Evolutionary conservation across 2,329 filamentous ascomycete species (phyloP), one percentile per base, ranked within the genome.

Genomic region (Blastomyces gilchristii): DNA sequence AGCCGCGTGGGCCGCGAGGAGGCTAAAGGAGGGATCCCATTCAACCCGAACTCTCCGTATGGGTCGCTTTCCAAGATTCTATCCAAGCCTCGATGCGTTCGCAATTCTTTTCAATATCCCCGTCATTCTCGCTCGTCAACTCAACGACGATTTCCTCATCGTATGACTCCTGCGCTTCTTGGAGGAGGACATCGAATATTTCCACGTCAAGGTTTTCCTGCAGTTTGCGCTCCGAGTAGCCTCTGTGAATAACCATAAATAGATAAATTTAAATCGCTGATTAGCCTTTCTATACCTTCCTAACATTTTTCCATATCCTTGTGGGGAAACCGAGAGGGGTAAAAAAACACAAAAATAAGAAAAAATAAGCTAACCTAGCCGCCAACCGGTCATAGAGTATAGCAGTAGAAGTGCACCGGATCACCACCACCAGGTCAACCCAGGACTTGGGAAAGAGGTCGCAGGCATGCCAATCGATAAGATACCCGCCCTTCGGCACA

Each of bases 401-500:
- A 25, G 84, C 85, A 22, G 90, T 91, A 69, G 94, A 86, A 63
- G 89, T 90, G 65, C 78, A 80, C 56, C 94, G 83, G 66, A 99
- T 76, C 62, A 99, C 94, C 5, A 97, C 89, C 0, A 99, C 92
- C 2, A 99, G 83, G 74, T 99, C 94, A 72, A 99, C 88, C 90
- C 92, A 95, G 71, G 88, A 88, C 73, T 89, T 87, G 1, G 94
- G 94, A 72, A 97, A 97, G 28, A 97, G 78, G 71, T 97, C 94
- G 78, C 93, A 97, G 1, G 92, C 93, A 77, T 99, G 94, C 93
- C 94, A 99, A 78, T 99, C 94, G 71, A 99, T 89, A 69, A 99
- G 86, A 75, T 86, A 90, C 25, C 94, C 94, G 63, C 93, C 93
- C 25, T 83, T 78, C 66, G 87, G 83, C 49, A 90, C 83, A 65